These are phyloP conservation scores for Corchorus olitorius DNA, from an alignment of 345 rosid genomes.

Conservation along the genomic window DNA sequence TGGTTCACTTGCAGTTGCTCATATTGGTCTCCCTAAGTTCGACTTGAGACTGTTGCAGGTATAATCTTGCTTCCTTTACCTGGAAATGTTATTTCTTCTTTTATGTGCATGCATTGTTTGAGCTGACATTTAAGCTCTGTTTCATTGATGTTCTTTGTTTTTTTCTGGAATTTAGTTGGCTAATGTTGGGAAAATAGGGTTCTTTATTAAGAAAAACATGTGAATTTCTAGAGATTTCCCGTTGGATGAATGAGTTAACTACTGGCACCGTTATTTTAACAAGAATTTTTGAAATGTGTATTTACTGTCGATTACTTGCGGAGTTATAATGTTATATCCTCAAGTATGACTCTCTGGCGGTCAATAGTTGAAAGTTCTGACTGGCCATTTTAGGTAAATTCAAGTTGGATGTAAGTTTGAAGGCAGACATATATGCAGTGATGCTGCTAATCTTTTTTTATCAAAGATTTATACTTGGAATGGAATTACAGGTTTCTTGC, in stretches of 20 bases:
- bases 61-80: slow-evolving; percentile 16
- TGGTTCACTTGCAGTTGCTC: slow-evolving; percentile 89
- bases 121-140: slow-evolving; percentile 4
- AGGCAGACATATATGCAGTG: neutral
- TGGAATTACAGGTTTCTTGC: neutral
- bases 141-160: neutral
- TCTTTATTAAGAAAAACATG: neutral
- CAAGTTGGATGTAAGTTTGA: neutral
- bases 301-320: neutral
- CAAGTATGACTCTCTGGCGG: neutral
- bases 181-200: neutral
- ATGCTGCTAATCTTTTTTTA: neutral
- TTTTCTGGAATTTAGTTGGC: slow-evolving; percentile 9
- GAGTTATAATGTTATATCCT: neutral
- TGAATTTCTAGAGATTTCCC: neutral
- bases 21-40: slow-evolving; percentile 83
- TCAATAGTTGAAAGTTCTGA: no score
- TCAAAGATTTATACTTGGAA: neutral
- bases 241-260: neutral
- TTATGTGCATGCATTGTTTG: neutral
- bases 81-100: neutral
- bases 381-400: neutral
- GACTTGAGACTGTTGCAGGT: slow-evolving; percentile 72
- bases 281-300: neutral
- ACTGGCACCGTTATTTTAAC: neutral